Conservation (phyloP, 495 filamentous ascomycete genomes). For the Chaetomium fimeti region DNA sequence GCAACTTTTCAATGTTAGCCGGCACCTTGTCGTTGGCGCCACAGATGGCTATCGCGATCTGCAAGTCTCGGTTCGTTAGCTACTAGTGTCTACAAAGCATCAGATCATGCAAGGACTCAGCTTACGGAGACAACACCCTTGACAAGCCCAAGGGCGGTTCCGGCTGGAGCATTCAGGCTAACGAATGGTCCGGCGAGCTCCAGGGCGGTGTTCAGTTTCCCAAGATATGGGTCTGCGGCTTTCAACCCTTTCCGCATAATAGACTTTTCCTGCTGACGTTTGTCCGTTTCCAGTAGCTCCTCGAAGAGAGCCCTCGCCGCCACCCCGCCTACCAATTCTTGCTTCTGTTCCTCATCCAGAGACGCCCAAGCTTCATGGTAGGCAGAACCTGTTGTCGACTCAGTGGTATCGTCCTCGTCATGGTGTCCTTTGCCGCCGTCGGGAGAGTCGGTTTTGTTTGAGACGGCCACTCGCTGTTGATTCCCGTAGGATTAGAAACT, state of each 20-base stretch:
- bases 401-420: background rate
- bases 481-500: too few relatives aligned
- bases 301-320: conserved; percentile 4
- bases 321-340: background rate
- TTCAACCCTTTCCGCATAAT: background rate
- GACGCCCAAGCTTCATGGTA: background rate
- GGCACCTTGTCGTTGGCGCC: conserved; percentile 6
- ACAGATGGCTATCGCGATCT: conserved; percentile 9
- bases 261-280: background rate
- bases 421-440: background rate
- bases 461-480: too few relatives aligned
- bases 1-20: background rate
- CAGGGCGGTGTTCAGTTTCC: background rate
- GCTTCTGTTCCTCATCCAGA: background rate
- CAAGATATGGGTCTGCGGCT: background rate
- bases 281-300: conserved; percentile 5
- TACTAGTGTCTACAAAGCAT: too few relatives aligned
- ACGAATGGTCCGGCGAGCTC: conserved; percentile 8
- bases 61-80: background rate
- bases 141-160: conserved; percentile 11
- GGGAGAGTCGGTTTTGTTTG: too few relatives aligned
- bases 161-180: background rate
- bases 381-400: background rate
- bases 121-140: conserved; percentile 1
- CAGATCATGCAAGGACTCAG: background rate